A percentile compares a stretch with the other conserved stretches of the same genome.
phyloP scores from a whole-genome alignment of 2,329 filamentous ascomycete genomes.

The Pseudogymnoascus sp. region DNA sequence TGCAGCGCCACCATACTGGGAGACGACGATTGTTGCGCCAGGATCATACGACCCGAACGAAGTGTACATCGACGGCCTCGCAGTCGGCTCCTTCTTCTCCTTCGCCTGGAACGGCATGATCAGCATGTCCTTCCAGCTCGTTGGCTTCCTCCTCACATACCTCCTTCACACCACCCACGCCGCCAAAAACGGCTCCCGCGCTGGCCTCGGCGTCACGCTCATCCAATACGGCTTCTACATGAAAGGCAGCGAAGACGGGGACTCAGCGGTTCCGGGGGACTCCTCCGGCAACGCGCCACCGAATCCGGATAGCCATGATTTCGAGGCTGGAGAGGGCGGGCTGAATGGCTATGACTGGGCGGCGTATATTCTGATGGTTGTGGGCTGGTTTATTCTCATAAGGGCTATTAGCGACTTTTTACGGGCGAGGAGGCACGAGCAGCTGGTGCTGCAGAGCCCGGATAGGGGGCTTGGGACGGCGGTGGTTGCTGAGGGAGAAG shows the following conservation, averaged over 20 bases:
- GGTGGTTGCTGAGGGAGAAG: constrained; percentile 81
- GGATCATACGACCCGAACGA: constrained; percentile 86
- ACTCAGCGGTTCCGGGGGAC: constrained; percentile 33
- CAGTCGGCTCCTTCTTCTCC: constrained; percentile 78
- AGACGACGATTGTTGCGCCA: constrained; percentile 93
- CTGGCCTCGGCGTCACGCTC: constrained; percentile 87
- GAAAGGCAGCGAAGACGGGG: constrained; percentile 52
- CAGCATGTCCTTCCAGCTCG: constrained; percentile 91
- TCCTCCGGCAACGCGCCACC: constrained; percentile 62
- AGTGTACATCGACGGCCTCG: constrained; percentile 93
- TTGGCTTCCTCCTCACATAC: constrained; percentile 96
- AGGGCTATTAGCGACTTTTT: constrained; percentile 88
- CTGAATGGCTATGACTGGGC: constrained; percentile 78
- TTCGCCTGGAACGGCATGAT: constrained; percentile 95
- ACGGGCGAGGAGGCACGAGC: constrained; percentile 80
- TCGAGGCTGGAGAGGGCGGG: constrained; percentile 48
- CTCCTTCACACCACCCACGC: constrained; percentile 96
- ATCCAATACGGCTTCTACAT: constrained; percentile 97
- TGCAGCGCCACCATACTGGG: constrained; percentile 95
- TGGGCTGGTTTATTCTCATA: constrained; percentile 97
- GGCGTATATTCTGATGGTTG: constrained; percentile 88
- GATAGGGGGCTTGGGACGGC: constrained; percentile 78
- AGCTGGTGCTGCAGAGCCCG: constrained; percentile 85
- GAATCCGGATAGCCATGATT: constrained; percentile 85
- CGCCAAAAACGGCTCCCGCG: constrained; percentile 92